Evolutionary conservation across 1,284 basidiomycete species (phyloP).

Genomic region (Exobasidium cylindrosporum): DNA sequence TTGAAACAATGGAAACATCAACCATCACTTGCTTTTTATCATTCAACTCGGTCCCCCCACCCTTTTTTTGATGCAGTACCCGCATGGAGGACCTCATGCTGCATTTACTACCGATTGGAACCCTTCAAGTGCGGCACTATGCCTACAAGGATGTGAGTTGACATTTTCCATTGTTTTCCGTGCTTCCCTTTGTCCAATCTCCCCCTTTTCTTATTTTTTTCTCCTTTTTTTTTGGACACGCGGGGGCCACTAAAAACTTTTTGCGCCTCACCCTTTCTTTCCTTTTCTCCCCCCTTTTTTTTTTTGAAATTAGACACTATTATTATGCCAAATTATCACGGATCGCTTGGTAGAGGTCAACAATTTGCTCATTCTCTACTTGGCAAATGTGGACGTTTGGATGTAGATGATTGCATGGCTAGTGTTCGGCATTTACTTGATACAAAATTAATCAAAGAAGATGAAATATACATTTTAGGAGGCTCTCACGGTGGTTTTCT

Average conservation of each 20-base stretch:
- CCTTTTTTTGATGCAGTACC: no score
- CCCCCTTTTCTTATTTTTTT: no score
- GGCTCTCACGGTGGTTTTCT: slow-evolving; percentile 75
- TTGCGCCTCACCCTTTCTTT: no score
- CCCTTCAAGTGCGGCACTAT: slow-evolving; percentile 17
- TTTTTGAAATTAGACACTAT: slow-evolving; percentile 56
- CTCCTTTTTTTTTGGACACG: no score
- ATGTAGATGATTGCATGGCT: slow-evolving; percentile 67
- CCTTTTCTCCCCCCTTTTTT: background rate
- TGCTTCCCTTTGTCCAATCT: no score
- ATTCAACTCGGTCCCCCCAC: slow-evolving; percentile 28
- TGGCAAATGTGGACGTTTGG: slow-evolving; percentile 66
- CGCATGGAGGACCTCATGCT: slow-evolving; percentile 70
- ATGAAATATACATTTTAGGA: slow-evolving; percentile 64
- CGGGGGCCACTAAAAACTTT: no score
- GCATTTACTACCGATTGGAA: slow-evolving; percentile 57
- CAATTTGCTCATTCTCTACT: slow-evolving; percentile 59
- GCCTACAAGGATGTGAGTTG: slow-evolving; percentile 14
- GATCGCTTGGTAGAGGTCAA: slow-evolving; percentile 62
- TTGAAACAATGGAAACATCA: background rate
- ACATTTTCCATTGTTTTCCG: background rate
- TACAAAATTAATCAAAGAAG: slow-evolving; percentile 58
- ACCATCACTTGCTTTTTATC: background rate
- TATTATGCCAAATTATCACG: slow-evolving; percentile 68
- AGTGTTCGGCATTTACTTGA: slow-evolving; percentile 62